Percentiles rank a stretch among this genome's conserved stretches.
Evolutionary conservation across 192 early-diverging fungal species (phyloP).

Genomic region (Entrophospora sp.): DNA sequence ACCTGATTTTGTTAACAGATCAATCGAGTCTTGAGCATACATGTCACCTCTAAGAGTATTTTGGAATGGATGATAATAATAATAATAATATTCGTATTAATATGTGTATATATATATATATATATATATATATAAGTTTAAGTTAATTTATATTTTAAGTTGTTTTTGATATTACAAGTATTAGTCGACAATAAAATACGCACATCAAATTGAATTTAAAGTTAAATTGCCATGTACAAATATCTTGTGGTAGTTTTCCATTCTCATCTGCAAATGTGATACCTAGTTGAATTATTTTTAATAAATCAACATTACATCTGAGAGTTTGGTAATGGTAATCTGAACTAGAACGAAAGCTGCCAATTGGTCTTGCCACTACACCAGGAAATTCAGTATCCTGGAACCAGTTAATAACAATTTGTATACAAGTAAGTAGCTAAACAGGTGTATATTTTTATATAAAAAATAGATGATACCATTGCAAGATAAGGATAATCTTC

Average conservation of each 20-base stretch:
- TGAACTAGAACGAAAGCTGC: constrained; percentile 86
- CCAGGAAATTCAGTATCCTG: constrained; percentile 99
- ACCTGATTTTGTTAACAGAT: constrained; percentile 91
- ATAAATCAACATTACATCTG: constrained; percentile 94
- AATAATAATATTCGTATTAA: no score
- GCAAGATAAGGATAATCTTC: constrained; percentile 90
- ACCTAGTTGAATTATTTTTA: constrained; percentile 98
- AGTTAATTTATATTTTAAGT: no score
- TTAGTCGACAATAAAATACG: no score
- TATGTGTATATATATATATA: no score
- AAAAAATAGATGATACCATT: constrained; percentile 57
- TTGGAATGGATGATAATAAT: neutral
- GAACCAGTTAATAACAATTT: neutral
- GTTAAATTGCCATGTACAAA: constrained; percentile 98
- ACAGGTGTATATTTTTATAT: neutral
- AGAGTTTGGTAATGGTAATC: constrained; percentile 99
- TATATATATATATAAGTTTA: no score
- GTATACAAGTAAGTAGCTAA: neutral
- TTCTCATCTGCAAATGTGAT: constrained; percentile 83
- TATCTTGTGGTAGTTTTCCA: constrained; percentile 77
- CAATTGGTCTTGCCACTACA: constrained; percentile 96
- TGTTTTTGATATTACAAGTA: no score
- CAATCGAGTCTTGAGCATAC: constrained; percentile 99
- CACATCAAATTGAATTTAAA: constrained; percentile 91
- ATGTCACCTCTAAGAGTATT: constrained; percentile 68